Percentiles rank a stretch among this genome's conserved stretches.
These are phyloP conservation scores for Trametes villosa DNA, from an alignment of 768 basidiomycete genomes.

Conservation along the genomic window DNA sequence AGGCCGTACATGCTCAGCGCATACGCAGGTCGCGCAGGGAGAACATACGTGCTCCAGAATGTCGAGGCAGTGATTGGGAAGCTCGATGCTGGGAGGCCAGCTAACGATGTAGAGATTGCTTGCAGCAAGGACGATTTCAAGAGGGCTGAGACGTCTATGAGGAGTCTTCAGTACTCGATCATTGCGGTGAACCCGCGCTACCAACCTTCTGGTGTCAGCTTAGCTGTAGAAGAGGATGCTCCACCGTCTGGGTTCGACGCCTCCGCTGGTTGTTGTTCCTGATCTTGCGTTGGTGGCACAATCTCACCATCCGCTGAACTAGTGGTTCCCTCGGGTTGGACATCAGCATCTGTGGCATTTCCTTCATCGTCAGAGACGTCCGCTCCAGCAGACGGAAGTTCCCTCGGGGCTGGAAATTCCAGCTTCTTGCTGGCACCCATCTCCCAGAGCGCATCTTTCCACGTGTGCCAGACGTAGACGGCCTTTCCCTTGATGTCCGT, in stretches of 20 bases:
- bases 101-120: conserved; percentile 56
- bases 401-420: conserved; percentile 53
- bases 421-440: conserved; percentile 55
- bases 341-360: not conserved
- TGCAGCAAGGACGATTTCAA: conserved; percentile 69
- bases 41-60: conserved; percentile 76
- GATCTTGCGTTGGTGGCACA: too few relatives aligned
- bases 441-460: conserved; percentile 78
- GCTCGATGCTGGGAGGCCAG: conserved; percentile 49
- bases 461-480: conserved; percentile 70
- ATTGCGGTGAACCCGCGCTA: not conserved
- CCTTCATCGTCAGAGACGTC: conserved; percentile 5
- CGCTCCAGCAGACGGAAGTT: not conserved
- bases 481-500: conserved; percentile 76
- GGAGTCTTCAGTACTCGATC: not conserved
- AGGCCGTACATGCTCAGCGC: conserved; percentile 35
- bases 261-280: conserved; percentile 1
- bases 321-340: too few relatives aligned
- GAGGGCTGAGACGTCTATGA: conserved; percentile 56
- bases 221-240: conserved; percentile 4
- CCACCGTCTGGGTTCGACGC: conserved; percentile 33
- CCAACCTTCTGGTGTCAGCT: conserved; percentile 34
- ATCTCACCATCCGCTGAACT: too few relatives aligned
- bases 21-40: conserved; percentile 81
- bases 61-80: conserved; percentile 80